Conservation (phyloP, 768 basidiomycete genomes). For the Mycena pura region DNA sequence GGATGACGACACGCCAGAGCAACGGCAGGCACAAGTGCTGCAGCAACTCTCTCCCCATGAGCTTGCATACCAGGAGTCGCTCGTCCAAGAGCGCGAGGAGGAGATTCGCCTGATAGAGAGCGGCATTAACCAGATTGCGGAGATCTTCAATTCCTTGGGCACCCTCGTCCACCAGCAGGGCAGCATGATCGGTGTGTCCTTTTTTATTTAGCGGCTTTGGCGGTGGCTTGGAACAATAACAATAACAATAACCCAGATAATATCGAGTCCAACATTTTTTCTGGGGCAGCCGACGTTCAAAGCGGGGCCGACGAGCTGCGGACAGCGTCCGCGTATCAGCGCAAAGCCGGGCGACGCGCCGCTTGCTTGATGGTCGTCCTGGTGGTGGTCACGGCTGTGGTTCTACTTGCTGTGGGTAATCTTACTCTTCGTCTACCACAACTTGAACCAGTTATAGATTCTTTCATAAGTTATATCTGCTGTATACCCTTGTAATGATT, state of each 20-base stretch:
- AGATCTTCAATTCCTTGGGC: slow-evolving; percentile 96
- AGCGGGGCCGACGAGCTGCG: slow-evolving; percentile 87
- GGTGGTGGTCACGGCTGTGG: slow-evolving; percentile 84
- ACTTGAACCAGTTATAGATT: too few species aligned
- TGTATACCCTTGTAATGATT: too few species aligned
- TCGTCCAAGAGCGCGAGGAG: slow-evolving; percentile 91
- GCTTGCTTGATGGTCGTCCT: slow-evolving; percentile 90
- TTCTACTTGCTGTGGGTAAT: slow-evolving; percentile 86
- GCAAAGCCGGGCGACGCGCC: slow-evolving; percentile 89
- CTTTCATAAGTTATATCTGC: too few species aligned
- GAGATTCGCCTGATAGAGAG: slow-evolving; percentile 97
- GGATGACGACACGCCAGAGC: slow-evolving; percentile 54
- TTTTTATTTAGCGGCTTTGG: too few species aligned
- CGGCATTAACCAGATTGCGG: slow-evolving; percentile 93
- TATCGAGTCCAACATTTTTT: slow-evolving; percentile 92
- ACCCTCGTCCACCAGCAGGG: slow-evolving; percentile 95
- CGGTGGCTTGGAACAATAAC: too few species aligned
- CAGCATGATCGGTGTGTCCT: slow-evolving; percentile 86
- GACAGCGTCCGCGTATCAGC: slow-evolving; percentile 92
- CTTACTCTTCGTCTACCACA: too few species aligned
- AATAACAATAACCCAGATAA: slow-evolving; percentile 74
- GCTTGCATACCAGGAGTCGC: slow-evolving; percentile 93
- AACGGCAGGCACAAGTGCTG: slow-evolving; percentile 73
- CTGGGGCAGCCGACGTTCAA: slow-evolving; percentile 81
- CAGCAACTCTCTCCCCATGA: slow-evolving; percentile 90